These are phyloP conservation scores for Uromyces viciae-fabae DNA, from an alignment of 1,284 basidiomycete species.

Conservation along the genomic window DNA sequence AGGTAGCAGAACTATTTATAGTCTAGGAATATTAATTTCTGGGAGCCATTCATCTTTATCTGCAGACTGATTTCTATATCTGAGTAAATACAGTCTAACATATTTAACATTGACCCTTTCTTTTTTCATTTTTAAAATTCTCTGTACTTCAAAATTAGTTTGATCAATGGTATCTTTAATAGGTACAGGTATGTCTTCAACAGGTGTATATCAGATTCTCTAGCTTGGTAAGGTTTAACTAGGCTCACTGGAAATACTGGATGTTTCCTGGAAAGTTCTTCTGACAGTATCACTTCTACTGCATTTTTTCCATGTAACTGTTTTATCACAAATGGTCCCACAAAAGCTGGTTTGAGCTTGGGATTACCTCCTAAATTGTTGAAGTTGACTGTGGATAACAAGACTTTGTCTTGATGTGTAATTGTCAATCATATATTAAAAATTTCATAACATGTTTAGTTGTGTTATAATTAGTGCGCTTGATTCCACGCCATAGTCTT, in stretches of 20 bases:
- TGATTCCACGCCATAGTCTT: too few relatives aligned
- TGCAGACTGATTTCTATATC: not conserved
- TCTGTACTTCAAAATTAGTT: not conserved
- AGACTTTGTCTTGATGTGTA: not conserved
- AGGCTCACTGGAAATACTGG: not conserved
- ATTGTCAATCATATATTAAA: too few relatives aligned
- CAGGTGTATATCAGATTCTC: not conserved
- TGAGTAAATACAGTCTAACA: not conserved
- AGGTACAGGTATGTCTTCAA: too few relatives aligned
- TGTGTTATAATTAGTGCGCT: too few relatives aligned
- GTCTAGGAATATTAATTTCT: too few relatives aligned
- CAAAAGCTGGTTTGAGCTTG: not conserved
- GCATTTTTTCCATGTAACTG: not conserved
- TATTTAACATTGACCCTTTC: not conserved
- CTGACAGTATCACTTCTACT: not conserved
- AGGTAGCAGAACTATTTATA: too few relatives aligned
- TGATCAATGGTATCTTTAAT: not conserved
- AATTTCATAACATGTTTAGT: too few relatives aligned
- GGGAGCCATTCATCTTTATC: slow-evolving; percentile 6
- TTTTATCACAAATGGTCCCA: not conserved
- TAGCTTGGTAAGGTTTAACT: not conserved
- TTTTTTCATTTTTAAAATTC: not conserved
- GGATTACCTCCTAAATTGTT: not conserved
- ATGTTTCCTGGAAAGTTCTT: not conserved
- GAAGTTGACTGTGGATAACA: not conserved